phyloP scores from a whole-genome alignment of 331 rosid genomes.

The Pyracantha coccinea region DNA sequence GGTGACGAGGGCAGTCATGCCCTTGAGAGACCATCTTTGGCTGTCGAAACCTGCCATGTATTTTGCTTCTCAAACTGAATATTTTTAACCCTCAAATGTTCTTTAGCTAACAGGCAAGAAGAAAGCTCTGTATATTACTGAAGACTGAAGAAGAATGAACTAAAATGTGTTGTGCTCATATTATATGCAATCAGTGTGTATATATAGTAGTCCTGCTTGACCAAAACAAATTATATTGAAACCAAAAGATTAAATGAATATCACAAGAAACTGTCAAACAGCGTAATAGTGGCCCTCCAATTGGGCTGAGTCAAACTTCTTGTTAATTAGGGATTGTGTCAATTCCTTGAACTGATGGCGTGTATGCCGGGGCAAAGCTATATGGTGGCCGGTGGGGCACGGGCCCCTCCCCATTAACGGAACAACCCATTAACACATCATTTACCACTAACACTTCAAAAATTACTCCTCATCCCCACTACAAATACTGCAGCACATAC shows the following conservation, averaged over 20 bases:
- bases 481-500: background rate
- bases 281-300: background rate
- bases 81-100: background rate
- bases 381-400: no score
- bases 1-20: slow-evolving; percentile 28
- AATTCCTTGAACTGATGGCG: background rate
- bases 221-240: background rate
- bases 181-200: background rate
- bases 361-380: background rate
- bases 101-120: background rate
- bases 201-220: background rate
- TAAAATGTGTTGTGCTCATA: background rate
- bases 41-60: slow-evolving; percentile 3
- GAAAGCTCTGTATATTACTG: background rate
- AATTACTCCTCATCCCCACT: background rate
- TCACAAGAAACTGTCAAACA: background rate
- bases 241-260: background rate
- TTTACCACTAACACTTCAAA: background rate
- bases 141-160: background rate
- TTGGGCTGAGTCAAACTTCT: background rate
- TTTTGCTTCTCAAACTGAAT: background rate
- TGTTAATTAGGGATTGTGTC: background rate
- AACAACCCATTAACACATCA: background rate
- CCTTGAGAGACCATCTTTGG: slow-evolving; percentile 27
- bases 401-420: no score